A percentile compares a stretch with the other conserved stretches of the same genome.
Evolutionary conservation across 257 asterid genomes (phyloP).

Genomic region (Forsythia viridissima): DNA sequence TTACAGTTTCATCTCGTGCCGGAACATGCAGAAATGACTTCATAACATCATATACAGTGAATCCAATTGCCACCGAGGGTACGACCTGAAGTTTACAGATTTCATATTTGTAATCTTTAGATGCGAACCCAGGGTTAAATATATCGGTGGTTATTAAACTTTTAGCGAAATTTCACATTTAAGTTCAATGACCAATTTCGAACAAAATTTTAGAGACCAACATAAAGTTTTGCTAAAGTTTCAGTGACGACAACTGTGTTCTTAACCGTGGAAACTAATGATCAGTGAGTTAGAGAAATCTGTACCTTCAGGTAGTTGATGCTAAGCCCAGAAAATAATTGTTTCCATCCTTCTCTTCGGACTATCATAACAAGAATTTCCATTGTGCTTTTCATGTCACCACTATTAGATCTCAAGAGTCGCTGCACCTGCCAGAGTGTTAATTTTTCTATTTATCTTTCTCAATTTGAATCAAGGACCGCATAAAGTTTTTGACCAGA

Average conservation of each 20-base stretch:
- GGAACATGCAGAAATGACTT: conserved; percentile 84
- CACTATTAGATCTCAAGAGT: conserved; percentile 43
- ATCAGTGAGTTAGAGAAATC: not conserved
- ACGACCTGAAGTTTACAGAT: conserved; percentile 58
- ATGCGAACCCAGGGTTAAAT: not conserved
- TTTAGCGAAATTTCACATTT: no score
- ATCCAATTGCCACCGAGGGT: conserved; percentile 96
- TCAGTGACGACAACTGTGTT: no score
- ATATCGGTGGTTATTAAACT: not conserved
- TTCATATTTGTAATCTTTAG: not conserved
- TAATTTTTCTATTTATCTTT: not conserved
- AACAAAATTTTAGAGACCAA: not conserved
- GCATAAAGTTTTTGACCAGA: not conserved
- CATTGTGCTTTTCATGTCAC: conserved; percentile 55
- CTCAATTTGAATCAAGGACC: not conserved
- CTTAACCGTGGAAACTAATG: not conserved
- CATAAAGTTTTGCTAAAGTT: no score
- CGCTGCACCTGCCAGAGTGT: conserved; percentile 66
- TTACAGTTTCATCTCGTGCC: conserved; percentile 57
- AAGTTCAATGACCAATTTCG: not conserved
- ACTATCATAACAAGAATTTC: conserved; percentile 62
- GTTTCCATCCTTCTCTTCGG: conserved; percentile 81
- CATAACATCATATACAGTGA: conserved; percentile 78
- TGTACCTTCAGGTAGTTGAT: conserved; percentile 86
- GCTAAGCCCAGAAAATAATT: conserved; percentile 91